Base-by-base conservation (phyloP, 371 early-diverging fungal species). In the Coelomomyces lativittatus region DNA sequence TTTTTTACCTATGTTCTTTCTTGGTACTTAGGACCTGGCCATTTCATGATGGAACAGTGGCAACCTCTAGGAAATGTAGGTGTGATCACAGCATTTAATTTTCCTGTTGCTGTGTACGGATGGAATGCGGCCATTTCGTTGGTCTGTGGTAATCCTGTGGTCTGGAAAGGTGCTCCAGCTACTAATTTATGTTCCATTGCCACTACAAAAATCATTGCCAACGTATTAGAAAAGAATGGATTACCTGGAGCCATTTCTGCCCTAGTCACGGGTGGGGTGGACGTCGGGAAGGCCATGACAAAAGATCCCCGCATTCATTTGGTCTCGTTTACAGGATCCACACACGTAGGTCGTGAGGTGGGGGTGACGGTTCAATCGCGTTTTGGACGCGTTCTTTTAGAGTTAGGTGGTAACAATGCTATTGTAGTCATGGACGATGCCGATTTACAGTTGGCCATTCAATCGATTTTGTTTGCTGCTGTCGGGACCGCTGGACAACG, bases 401-500 rank as follows among this genome's bases (percentile, higher is more conserved):
- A 93, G 61, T 72, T 93, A 15, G 95, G 95, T 38, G 95, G 95
- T 24, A 93, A 93, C 75, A 93, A 92, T 52, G 91, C 92, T 35
- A 82, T 92, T 44, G 79, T 90, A 38, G 88, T 88, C 32, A 83
- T 81, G 58, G 80, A 82, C 24, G 92, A 92, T 51, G 90, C 91
- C n/a, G 89, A 93, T 56, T 51, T 90, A 21, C 88, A 91, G 41
- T 61, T 93, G 37, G 92, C 93, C 7, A 67, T 91, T 10, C 78
- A 88, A 31, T 77, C 88, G 11, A 78, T 85, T 41, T 64, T 92
- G 36, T 93, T 93, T 65, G 91, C 95, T 15, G 91, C 95, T 17
- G 93, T 92, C 8, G 95, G 95, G 31, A 93, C 93, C 23, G 86
- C 91, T 35, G 93, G 95, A 24, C 95, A 93, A 64, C 68, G 95